Percentiles rank a stretch among this genome's conserved stretches.
Conservation (phyloP, 169 alveolate species). For the Perkinsus olseni region DNA sequence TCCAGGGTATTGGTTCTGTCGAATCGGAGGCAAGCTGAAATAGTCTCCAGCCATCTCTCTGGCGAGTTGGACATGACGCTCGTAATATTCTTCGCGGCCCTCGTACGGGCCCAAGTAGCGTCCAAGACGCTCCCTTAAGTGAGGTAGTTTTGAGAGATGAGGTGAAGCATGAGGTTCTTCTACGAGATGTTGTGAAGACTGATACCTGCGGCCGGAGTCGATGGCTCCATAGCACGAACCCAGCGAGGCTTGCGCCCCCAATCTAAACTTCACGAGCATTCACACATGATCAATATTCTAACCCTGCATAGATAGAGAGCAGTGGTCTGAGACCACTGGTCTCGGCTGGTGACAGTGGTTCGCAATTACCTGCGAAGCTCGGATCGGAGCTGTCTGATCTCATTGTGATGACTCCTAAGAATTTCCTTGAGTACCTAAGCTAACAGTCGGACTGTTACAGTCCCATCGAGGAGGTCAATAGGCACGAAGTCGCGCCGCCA, state of each 20-base stretch:
- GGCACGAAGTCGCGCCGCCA: too few relatives aligned
- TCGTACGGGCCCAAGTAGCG: background rate
- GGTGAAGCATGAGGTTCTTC: too few relatives aligned
- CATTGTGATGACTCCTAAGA: background rate
- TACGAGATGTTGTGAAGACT: too few relatives aligned
- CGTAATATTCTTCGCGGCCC: background rate
- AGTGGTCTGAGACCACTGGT: too few relatives aligned
- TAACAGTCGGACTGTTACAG: too few relatives aligned
- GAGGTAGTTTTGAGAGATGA: too few relatives aligned
- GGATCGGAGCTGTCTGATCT: background rate
- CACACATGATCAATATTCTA: background rate
- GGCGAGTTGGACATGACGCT: background rate
- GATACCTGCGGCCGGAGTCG: background rate
- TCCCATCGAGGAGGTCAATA: too few relatives aligned
- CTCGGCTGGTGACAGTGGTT: too few relatives aligned
- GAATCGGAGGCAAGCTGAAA: background rate
- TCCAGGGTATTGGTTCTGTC: too few relatives aligned
- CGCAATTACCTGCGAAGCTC: background rate
- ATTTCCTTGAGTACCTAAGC: background rate
- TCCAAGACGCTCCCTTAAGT: too few relatives aligned
- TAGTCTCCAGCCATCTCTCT: background rate
- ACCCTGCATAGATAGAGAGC: background rate
- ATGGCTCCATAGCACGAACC: background rate
- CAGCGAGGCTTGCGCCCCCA: too few relatives aligned
- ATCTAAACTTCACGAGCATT: background rate